Evolutionary conservation across 768 basidiomycete species (phyloP).

Genomic region (Pleurotus tuber-regium): DNA sequence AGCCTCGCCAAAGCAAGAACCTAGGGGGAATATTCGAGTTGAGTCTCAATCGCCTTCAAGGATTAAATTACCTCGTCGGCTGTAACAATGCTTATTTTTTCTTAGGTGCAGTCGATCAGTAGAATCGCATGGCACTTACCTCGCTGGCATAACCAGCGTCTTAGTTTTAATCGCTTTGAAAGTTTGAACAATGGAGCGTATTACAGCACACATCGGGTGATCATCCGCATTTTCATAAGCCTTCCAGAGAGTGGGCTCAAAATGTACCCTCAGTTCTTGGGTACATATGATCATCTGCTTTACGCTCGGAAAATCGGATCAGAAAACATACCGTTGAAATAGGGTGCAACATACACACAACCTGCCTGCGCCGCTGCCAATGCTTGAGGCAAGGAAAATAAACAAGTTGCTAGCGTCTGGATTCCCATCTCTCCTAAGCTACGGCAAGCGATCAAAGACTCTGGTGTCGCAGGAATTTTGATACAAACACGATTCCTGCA

Average conservation of each 20-base stretch:
- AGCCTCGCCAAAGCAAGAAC: conserved; percentile 40
- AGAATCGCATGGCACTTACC: conserved; percentile 26
- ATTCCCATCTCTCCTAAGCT: conserved; percentile 44
- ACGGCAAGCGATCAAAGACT: conserved; percentile 48
- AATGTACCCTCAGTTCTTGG: conserved; percentile 46
- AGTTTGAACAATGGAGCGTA: conserved; percentile 34
- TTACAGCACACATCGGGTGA: conserved; percentile 40
- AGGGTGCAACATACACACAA: conserved; percentile 52
- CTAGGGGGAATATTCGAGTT: conserved; percentile 21
- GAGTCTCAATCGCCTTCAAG: background rate
- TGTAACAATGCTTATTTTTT: conserved; percentile 33
- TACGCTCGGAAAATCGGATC: too few relatives aligned
- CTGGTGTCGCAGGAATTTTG: conserved; percentile 57
- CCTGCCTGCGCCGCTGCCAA: conserved; percentile 51
- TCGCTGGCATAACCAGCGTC: conserved; percentile 50
- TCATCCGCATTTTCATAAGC: conserved; percentile 34
- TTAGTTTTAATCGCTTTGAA: conserved; percentile 33
- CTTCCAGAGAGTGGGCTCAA: conserved; percentile 36
- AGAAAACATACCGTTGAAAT: conserved; percentile 51
- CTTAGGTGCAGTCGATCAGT: background rate
- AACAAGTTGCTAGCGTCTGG: conserved; percentile 50
- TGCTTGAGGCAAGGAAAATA: conserved; percentile 56
- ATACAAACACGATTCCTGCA: conserved; percentile 48
- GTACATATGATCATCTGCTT: too few relatives aligned
- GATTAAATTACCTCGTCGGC: conserved; percentile 30